Conservation (phyloP, 106 monocot genomes). For the Chionographis japonica region DNA sequence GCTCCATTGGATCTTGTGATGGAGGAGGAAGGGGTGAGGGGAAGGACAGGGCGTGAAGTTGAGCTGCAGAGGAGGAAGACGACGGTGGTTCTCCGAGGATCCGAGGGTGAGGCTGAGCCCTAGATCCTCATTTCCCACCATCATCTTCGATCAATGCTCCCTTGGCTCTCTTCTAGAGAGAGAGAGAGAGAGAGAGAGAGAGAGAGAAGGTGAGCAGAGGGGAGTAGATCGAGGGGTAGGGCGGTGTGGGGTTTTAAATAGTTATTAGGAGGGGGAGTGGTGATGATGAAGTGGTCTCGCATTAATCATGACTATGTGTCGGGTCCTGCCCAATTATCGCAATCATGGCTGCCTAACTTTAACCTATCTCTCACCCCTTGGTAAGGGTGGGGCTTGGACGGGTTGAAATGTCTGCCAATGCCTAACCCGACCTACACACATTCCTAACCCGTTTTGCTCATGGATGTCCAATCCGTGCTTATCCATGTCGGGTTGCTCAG, state of each 20-base stretch:
- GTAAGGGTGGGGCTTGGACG: no score
- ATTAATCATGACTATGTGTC: conserved; percentile 14
- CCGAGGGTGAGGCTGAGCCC: conserved; percentile 21
- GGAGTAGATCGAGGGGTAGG: neutral
- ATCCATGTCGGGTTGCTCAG: no score
- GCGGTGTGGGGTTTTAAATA: conserved; percentile 12
- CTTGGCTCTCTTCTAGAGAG: neutral
- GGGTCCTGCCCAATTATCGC: conserved; percentile 14
- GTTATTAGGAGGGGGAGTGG: no score
- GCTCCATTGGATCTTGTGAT: conserved; percentile 1
- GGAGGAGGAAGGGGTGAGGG: neutral
- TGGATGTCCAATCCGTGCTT: no score
- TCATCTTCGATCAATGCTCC: conserved; percentile 4
- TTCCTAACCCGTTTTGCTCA: no score
- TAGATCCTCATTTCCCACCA: conserved; percentile 22
- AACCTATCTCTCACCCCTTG: neutral
- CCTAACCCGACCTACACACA: no score
- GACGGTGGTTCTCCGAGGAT: neutral
- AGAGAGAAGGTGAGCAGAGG: neutral
- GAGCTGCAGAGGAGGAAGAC: neutral
- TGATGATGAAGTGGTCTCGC: no score
- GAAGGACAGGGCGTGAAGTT: neutral
- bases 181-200: neutral
- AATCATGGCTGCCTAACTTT: conserved; percentile 10
- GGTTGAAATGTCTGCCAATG: no score